These are phyloP conservation scores for Aspergillus alliaceus DNA, from an alignment of 2,329 filamentous ascomycete genomes.

Conservation along the genomic window DNA sequence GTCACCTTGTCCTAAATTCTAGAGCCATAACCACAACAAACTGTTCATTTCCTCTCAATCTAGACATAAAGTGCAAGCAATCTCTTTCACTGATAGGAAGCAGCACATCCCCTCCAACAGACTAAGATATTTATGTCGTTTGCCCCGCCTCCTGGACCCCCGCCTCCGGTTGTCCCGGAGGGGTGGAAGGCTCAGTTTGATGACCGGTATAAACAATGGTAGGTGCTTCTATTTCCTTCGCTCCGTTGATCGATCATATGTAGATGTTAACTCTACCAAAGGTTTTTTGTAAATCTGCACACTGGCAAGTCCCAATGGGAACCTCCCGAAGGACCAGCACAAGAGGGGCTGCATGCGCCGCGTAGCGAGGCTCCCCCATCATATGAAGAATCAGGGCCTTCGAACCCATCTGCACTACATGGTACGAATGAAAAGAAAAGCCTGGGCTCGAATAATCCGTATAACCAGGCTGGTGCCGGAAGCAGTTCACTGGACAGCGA, in stretches of 20 bases:
- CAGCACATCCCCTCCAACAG: too few relatives aligned
- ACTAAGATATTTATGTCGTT: conserved; percentile 32
- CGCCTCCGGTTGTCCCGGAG: conserved; percentile 65
- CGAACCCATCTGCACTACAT: conserved; percentile 41
- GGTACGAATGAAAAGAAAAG: conserved; percentile 45
- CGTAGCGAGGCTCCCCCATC: conserved; percentile 47
- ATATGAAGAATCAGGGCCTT: conserved; percentile 60
- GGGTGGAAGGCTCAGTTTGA: conserved; percentile 88
- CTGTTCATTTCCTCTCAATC: too few relatives aligned
- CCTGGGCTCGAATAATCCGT: conserved; percentile 71
- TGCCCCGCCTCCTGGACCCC: conserved; percentile 50
- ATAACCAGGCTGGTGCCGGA: conserved; percentile 41
- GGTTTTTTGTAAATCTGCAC: conserved; percentile 88
- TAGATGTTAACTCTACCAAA: conserved; percentile 31
- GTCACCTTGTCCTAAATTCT: background rate
- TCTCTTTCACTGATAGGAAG: too few relatives aligned
- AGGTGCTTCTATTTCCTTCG: conserved; percentile 20
- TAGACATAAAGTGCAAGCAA: too few relatives aligned
- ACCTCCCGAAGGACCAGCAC: conserved; percentile 69
- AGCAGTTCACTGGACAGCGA: conserved; percentile 59
- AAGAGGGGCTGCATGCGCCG: conserved; percentile 37
- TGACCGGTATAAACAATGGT: conserved; percentile 85
- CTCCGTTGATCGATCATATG: background rate
- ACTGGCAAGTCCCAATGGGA: conserved; percentile 94
- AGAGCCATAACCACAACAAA: too few relatives aligned